These are phyloP conservation scores for Bipolaris gigantea DNA, from an alignment of 2,329 filamentous ascomycete species.

Conservation along the genomic window DNA sequence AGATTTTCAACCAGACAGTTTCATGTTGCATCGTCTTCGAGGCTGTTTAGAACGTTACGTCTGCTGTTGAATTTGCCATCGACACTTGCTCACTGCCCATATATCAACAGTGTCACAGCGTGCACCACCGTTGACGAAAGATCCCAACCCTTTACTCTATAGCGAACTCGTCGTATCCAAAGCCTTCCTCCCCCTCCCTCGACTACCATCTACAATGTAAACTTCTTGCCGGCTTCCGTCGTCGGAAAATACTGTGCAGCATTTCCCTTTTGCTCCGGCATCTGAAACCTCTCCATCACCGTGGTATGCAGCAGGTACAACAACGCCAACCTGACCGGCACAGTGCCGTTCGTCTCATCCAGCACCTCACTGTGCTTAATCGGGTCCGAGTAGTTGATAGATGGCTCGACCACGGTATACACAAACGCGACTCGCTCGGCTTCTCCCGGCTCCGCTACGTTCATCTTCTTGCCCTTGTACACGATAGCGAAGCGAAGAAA, in stretches of 20 bases:
- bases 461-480: not conserved
- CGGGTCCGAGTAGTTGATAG: slow-evolving; percentile 16
- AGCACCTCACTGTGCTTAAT: slow-evolving; percentile 16
- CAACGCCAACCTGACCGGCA: slow-evolving; percentile 15
- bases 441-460: not conserved
- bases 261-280: slow-evolving; percentile 12
- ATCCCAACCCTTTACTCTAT: not conserved
- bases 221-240: slow-evolving; percentile 9
- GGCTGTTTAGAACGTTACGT: not conserved
- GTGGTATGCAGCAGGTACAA: slow-evolving; percentile 13
- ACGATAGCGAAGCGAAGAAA: slow-evolving; percentile 17
- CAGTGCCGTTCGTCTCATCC: not conserved
- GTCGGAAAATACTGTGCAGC: slow-evolving; percentile 9
- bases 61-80: not conserved
- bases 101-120: not conserved
- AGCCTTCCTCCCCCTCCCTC: not conserved
- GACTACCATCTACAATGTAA: not conserved
- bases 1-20: too few relatives aligned
- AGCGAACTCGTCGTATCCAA: not conserved
- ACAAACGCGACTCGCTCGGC: not conserved
- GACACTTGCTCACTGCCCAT: too few relatives aligned
- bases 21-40: too few relatives aligned
- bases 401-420: slow-evolving; percentile 11
- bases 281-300: slow-evolving; percentile 3
- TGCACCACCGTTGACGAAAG: not conserved